Percentiles rank a stretch among this genome's conserved stretches.
These are phyloP conservation scores for Termitomyces sp. DNA, from an alignment of 768 basidiomycete genomes.

Conservation along the genomic window DNA sequence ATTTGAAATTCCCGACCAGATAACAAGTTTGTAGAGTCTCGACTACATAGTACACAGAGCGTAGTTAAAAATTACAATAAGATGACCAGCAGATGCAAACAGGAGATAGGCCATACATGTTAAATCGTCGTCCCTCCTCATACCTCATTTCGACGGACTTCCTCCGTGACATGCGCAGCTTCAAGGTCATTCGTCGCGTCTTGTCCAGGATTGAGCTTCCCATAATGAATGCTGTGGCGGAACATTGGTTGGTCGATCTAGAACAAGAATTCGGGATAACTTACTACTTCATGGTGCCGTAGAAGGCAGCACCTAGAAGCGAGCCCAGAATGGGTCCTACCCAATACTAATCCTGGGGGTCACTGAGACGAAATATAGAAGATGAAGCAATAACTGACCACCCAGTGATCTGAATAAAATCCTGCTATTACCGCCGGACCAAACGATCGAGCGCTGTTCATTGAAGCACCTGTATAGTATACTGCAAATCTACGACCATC, in stretches of 20 bases:
- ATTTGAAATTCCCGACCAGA: background rate
- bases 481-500: conserved; percentile 46
- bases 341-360: conserved; percentile 50
- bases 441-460: conserved; percentile 70
- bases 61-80: background rate
- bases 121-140: background rate
- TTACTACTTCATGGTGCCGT: conserved; percentile 51
- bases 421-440: conserved; percentile 68
- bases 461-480: conserved; percentile 60
- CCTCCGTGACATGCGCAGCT: conserved; percentile 29
- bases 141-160: background rate
- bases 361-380: background rate
- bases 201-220: conserved; percentile 47
- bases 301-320: conserved; percentile 56
- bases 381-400: conserved; percentile 38
- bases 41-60: too few species aligned
- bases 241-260: background rate
- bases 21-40: background rate
- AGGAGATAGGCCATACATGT: conserved; percentile 3
- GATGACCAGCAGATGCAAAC: background rate
- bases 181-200: conserved; percentile 39
- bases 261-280: conserved; percentile 6
- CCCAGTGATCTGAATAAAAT: conserved; percentile 58
- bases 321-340: conserved; percentile 68
- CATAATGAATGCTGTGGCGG: conserved; percentile 42